Base-by-base conservation (phyloP, 176 grass and related monocot species). In the Saccharum officinarum region DNA sequence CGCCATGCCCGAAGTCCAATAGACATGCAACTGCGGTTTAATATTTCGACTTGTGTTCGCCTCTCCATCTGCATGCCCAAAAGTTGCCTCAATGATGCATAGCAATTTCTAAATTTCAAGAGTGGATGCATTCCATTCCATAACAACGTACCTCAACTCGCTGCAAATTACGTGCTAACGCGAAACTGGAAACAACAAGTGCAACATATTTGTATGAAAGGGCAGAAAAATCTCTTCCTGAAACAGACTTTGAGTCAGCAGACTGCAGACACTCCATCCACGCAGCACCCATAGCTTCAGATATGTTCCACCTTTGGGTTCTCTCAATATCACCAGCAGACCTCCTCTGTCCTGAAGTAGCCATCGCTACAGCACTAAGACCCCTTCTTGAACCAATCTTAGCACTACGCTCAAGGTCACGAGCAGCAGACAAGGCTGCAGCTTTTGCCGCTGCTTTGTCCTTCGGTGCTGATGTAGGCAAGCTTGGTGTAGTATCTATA, bases 311-410 rank as follows among this genome's bases (percentile, higher is more conserved):
- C 92, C 97, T 94, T 86, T 89, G 94, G 65, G 90, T 92, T 72
- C 97, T 89, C 49, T 96, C 93, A 65, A 89, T 86, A 91, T 99
- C 97, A 79, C 87, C 80, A 54, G 47, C 81, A 84, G 90, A 94
- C 80, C 97, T 94, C 84, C 97, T 94, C 86, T 99, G 90, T 68
- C 88, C 97, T 76, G 97, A 99, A 81, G 97, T 99, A 78, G 97
- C 97, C 97, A 99, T 99, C 83, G 97, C 97, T 69, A 99, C 97
- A 45, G 97, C 97, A 87, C 97, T 96, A 92, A 99, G 93, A 72
- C 97, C 97, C 84, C 93, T 90, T 70, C 90, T 86, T 78, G 97
- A 94, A 83, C 97, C 97, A 75, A 99, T 96, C 93, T 94, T 99
- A 61, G 97, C 84, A 88, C 86, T 99, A 71, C 93, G 81, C 40